Base-by-base conservation (phyloP, 768 basidiomycete species). In the Tubosaeta brunneosetosa region DNA sequence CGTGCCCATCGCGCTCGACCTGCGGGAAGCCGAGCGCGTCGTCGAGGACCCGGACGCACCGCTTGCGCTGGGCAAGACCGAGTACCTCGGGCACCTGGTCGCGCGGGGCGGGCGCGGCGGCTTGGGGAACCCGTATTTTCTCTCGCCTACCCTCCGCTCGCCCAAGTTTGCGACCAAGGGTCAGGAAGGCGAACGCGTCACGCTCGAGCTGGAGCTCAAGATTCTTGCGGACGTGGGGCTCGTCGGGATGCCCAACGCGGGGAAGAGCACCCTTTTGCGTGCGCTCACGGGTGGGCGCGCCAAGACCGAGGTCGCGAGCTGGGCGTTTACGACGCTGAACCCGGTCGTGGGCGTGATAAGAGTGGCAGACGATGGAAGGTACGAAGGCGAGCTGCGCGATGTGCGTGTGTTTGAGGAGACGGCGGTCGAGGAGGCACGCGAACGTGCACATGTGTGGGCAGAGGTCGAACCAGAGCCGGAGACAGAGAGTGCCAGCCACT, bases 231-330 rank as follows among this genome's bases (percentile, higher is more conserved):
- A 99, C 66, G 77, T 98, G n/a, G 97, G 92, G 0, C 74, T 99
- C 17, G 94, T 99, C 2, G 97, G 97, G 0, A 85, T 97, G 74
- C 97, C 97, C 7, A 99, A 97, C 60, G 92, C 90, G 0, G 95
- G 86, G 27, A 90, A 91, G 73, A 94, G 91, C 69, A 98, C 97
- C 0, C 71, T 99, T 2, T 75, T 98, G 4, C 84, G 91, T 17
- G 94, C 93, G 0, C 73, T 98, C 9, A 97, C 94, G 0, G 90
- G 88, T 8, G 86, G 91, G 3, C 77, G 88, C 26, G 88, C 90
- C 11, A 86, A 82, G 65, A 88, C 83, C 6, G 87, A 89, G 61
- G 86, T 97, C 29, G 94, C 94, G 0, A 80, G 83, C 10, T 97
- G 97, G 66, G 87, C 91, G 1, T 98, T 98, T 70, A 97, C 97